Conservation (phyloP, 495 filamentous ascomycete species). For the Hyaloscypha bicolor region DNA sequence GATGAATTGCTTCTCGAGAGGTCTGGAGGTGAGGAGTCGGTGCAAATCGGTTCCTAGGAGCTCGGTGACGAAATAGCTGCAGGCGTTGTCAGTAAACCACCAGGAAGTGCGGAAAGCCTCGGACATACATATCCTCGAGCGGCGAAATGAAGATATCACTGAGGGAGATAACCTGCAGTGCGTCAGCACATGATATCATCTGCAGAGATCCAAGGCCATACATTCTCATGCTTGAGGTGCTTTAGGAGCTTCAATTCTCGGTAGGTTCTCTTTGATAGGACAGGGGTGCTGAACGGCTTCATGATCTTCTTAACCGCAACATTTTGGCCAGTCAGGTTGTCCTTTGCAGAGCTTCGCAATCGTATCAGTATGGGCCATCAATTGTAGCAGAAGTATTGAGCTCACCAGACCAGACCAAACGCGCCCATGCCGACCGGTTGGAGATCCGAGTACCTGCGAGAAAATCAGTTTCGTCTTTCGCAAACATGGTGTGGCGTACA, state of each 20-base stretch:
- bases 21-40: constrained; percentile 90
- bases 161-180: constrained; percentile 84
- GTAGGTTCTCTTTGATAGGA: constrained; percentile 95
- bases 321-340: constrained; percentile 92
- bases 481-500: constrained; percentile 7
- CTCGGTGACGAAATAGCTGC: constrained; percentile 96
- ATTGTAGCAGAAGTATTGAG: not conserved
- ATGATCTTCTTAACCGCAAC: constrained; percentile 99
- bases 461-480: constrained; percentile 27
- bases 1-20: constrained; percentile 98
- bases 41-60: constrained; percentile 96
- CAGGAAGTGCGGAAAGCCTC: constrained; percentile 4
- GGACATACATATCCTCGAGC: constrained; percentile 90
- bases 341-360: constrained; percentile 79
- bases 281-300: constrained; percentile 99
- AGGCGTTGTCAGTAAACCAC: constrained; percentile 34
- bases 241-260: constrained; percentile 96
- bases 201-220: constrained; percentile 42
- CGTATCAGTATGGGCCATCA: constrained; percentile 15
- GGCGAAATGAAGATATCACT: constrained; percentile 99
- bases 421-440: constrained; percentile 99
- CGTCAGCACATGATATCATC: constrained; percentile 16
- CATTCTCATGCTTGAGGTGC: constrained; percentile 96
- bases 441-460: constrained; percentile 85
- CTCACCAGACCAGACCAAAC: constrained; percentile 94